Evolutionary conservation across 805 yeast species (phyloP), one percentile per base, ranked within the genome.

Genomic region (Cyberlindnera amylophila): DNA sequence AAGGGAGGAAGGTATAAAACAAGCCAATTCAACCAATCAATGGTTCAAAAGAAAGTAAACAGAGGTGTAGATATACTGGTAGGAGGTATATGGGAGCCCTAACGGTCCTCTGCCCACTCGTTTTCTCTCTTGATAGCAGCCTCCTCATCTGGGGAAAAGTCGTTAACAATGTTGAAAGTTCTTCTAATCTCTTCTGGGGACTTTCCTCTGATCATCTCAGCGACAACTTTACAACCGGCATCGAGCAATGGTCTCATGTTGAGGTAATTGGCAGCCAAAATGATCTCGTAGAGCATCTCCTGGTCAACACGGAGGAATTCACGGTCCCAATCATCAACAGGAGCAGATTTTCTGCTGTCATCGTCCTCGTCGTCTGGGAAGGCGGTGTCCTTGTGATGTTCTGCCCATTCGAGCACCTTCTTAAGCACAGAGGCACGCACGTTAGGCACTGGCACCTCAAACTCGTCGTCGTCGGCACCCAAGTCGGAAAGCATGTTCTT

Each of bases 331-430:
- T 89, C 89, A 48, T 85, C 91, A 39, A 91, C 88, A 4, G 96
- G 96, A 2, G 89, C 88, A n/a, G 91, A 75, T 60, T 86, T 86
- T 62, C 85, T 80, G 18, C 86, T 77, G 53, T 87, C 95, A 41
- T 84, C 90, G 50, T 87, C 96, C 44, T 79, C 87, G 41, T 82
- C 90, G 49, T 81, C 88, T 15, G 86, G 86, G 64, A 82, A 82
- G 15, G 71, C 71, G 9, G 85, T 76, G 60, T 86, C 89, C 63
- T 82, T 85, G 70, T 91, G 96, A 63, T 91, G 93, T 58, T 86
- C 95, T 57, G 96, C 89, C 95, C 96, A 91, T 61, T 91, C 96
- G 41, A 91, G 71, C n/a, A 91, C 91, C 61, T 89, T 88, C 62
- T 84, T 79, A 66, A 91, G 72, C 16, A 91, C 96, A 14, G 84